Evolutionary conservation across 2,329 filamentous ascomycete species (phyloP), one percentile per base, ranked within the genome.

Genomic region (Conoideocrella luteorostrata): DNA sequence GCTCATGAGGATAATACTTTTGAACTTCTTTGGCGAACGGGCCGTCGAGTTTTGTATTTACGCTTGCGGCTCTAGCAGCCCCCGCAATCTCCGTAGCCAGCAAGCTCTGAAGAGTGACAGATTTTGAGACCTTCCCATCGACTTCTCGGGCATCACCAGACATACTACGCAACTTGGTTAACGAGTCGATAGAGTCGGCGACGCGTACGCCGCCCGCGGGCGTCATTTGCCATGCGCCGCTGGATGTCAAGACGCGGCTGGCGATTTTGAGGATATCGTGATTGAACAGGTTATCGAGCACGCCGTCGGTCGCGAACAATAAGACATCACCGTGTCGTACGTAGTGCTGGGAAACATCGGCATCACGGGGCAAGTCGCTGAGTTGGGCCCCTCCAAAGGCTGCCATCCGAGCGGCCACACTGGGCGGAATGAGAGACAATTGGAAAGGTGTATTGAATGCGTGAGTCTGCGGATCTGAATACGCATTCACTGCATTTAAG

Each of bases 391-490:
- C 88, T 17, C 91, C 91, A 62, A 95, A 97, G 22, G 88, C 79
- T 11, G 82, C 80, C 55, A 89, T 84, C 56, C 93, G 86, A 18
- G 81, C 78, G 45, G 88, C 77, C 66, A 95, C 83, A 54, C 78
- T 80, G 4, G 84, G 78, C 1, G 93, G 91, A 7, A 96, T 83
- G 42, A 95, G 82, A 43, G 88, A 91, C 32, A 98, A 77, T 64
- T 98, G 93, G 60, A 87, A 98, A 0, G 93, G 93, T 0, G 93
- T 97, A 65, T 98, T 98, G 75, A 98, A 98, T 34, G 84, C 89
- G 63, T 98, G 93, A 1, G 89, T 96, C 65, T 98, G 93, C 20
- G 88, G 85, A 38, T 82, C 78, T 2, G 89, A 95, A 58, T 82
- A 84, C 44, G 84, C 78, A 62, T 93, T 84, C 24, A 98, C 86